Conservation (phyloP, 345 rosid genomes). For the Ceriops decandra region DNA sequence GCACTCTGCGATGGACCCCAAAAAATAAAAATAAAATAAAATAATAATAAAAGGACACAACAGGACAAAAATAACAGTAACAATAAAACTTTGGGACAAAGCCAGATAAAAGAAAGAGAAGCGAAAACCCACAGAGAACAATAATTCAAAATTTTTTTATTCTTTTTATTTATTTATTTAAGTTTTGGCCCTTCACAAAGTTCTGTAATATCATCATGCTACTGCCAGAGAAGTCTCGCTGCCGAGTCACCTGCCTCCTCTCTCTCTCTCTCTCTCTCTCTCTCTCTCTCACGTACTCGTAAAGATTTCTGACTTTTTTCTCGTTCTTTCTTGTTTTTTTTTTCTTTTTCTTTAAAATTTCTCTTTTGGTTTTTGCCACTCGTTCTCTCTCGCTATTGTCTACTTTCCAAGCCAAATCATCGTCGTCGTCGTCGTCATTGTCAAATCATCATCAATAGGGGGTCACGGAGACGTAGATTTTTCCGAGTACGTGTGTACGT, state of each 20-base stretch:
- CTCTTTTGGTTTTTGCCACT: constrained; percentile 22
- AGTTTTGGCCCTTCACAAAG: no score
- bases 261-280: background rate
- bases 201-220: no score
- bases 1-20: constrained; percentile 8
- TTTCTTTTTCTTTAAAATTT: background rate
- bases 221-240: no score
- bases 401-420: background rate
- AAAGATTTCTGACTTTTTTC: constrained; percentile 21
- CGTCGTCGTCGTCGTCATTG: constrained; percentile 5
- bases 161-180: no score
- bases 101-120: constrained; percentile 22
- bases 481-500: constrained; percentile 16
- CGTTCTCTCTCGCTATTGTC: constrained; percentile 18
- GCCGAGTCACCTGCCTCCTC: background rate
- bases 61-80: background rate
- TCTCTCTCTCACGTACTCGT: background rate
- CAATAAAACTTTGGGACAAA: constrained; percentile 3
- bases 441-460: background rate
- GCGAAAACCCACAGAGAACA: constrained; percentile 27
- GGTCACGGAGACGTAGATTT: background rate
- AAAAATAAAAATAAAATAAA: background rate
- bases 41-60: background rate
- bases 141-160: constrained; percentile 11
- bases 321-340: background rate